Evolutionary conservation across 108 stramenopile genomes (phyloP).

Genomic region (Cylindrotheca closterium): DNA sequence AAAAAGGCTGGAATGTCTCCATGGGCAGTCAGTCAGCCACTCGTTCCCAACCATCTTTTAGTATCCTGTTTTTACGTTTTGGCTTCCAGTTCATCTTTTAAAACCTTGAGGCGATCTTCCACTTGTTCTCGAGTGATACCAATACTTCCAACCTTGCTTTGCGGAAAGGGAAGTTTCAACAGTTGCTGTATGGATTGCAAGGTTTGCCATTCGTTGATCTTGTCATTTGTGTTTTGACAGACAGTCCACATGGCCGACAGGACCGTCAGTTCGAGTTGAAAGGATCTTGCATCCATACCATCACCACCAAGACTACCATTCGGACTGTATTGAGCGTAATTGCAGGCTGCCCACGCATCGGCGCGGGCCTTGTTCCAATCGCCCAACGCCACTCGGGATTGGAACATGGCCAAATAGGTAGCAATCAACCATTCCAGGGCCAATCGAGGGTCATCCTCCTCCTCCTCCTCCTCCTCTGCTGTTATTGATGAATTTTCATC

Average conservation of each 20-base stretch:
- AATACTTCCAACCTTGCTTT: background rate
- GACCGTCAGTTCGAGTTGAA: background rate
- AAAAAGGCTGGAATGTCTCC: too few species aligned
- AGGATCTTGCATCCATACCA: too few species aligned
- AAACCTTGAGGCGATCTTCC: background rate
- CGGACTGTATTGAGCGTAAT: constrained; percentile 2
- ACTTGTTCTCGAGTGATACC: background rate
- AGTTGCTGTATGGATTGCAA: constrained; percentile 4
- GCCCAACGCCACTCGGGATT: constrained; percentile 6
- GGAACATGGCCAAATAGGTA: background rate
- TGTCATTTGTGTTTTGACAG: constrained; percentile 8
- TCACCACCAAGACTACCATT: too few species aligned
- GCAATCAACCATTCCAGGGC: constrained; percentile 10
- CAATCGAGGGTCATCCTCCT: background rate
- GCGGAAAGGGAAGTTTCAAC: background rate
- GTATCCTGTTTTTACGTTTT: background rate
- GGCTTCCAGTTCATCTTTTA: background rate
- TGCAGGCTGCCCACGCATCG: constrained; percentile 22
- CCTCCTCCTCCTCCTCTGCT: background rate
- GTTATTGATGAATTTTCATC: too few species aligned
- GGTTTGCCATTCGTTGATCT: constrained; percentile 3
- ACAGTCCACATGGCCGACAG: constrained; percentile 13
- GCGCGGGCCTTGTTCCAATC: constrained; percentile 12
- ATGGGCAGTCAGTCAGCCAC: background rate
- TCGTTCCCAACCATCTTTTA: too few species aligned